Base-by-base conservation (phyloP, 2,329 filamentous ascomycete genomes). In the Pseudocercospora vitis region DNA sequence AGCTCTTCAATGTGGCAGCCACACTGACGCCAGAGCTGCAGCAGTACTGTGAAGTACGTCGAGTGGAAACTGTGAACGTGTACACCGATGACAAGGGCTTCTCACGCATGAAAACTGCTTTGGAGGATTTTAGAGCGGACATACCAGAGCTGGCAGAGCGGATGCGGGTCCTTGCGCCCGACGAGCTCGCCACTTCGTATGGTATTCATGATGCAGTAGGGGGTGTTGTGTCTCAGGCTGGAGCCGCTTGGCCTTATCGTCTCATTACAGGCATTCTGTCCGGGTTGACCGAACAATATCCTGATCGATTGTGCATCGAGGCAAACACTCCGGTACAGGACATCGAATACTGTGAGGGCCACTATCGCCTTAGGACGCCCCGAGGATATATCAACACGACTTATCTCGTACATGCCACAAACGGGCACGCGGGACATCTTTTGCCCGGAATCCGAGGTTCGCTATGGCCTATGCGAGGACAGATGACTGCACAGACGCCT, bases 231-330 rank as follows among this genome's bases (percentile, higher is more conserved):
- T 48, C 46, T 14, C 24, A 47, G 14, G 58, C 52, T 29, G 58
- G 56, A 33, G 56, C 58, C 7, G 48, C 42, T 2, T 61, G 58
- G 58, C 56, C 58, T 3, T 61, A 61, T 42, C 53, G 53, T 16
- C 37, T 61, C 6, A 54, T 58, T 44, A 57, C 56, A 4, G 50
- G 55, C 1, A 31, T 61, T 5, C 49, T 56, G 14, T 42, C 46
- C 11, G 26, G 24, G 5, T 29, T 59, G 19, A 18, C 32, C 4
- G 44, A 55, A 8, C 24, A 12, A 6, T 47, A 52, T 40, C 2
- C 9, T 9, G 32, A 52, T 6, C 49, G 56, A 3, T 53, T 61
- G 16, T 24, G 8, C 7, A 47, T 61, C 5, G 58, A 61, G 14
- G 49, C 58, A 6, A 29, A 50, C 5, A 59, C 58, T 9, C 53